phyloP scores from a whole-genome alignment of 2,329 filamentous ascomycete genomes.

The Alternaria sp. region DNA sequence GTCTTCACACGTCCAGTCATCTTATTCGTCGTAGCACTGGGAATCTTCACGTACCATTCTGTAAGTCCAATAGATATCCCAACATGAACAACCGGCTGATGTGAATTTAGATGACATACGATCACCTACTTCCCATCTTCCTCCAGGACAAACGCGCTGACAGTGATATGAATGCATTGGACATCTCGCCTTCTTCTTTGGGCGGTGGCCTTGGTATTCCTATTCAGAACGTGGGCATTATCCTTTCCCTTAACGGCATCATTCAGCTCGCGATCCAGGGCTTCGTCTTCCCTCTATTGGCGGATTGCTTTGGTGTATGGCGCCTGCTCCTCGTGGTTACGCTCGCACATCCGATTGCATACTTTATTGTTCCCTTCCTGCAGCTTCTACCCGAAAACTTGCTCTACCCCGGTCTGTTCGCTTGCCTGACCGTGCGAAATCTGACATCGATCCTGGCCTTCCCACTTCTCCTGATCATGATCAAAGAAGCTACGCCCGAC shows the following conservation, averaged over 20 bases:
- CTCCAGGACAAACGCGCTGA: slow-evolving; percentile 75
- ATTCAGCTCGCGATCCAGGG: slow-evolving; percentile 78
- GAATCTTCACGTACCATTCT: slow-evolving; percentile 91
- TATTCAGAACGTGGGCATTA: slow-evolving; percentile 71
- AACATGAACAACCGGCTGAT: slow-evolving; percentile 8
- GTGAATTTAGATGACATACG: slow-evolving; percentile 76
- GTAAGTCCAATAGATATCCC: slow-evolving; percentile 22
- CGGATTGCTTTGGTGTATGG: slow-evolving; percentile 72
- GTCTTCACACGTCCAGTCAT: slow-evolving; percentile 72
- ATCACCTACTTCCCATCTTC: slow-evolving; percentile 91
- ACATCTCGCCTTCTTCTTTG: slow-evolving; percentile 42
- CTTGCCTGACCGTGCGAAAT: slow-evolving; percentile 71
- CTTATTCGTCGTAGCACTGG: slow-evolving; percentile 80
- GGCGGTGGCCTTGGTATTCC: slow-evolving; percentile 72
- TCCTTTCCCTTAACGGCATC: slow-evolving; percentile 73
- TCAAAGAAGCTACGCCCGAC: slow-evolving; percentile 75
- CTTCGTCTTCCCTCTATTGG: slow-evolving; percentile 71
- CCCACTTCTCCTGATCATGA: slow-evolving; percentile 72
- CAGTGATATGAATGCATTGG: slow-evolving; percentile 41
- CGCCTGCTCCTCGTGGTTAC: slow-evolving; percentile 71
- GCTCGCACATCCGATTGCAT: slow-evolving; percentile 70
- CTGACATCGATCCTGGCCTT: slow-evolving; percentile 73
- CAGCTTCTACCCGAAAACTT: slow-evolving; percentile 63
- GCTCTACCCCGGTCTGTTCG: slow-evolving; percentile 70
- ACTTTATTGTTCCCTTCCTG: slow-evolving; percentile 74